These are phyloP conservation scores for Pleurotus citrinopileatus DNA, from an alignment of 768 basidiomycete genomes.

Conservation along the genomic window DNA sequence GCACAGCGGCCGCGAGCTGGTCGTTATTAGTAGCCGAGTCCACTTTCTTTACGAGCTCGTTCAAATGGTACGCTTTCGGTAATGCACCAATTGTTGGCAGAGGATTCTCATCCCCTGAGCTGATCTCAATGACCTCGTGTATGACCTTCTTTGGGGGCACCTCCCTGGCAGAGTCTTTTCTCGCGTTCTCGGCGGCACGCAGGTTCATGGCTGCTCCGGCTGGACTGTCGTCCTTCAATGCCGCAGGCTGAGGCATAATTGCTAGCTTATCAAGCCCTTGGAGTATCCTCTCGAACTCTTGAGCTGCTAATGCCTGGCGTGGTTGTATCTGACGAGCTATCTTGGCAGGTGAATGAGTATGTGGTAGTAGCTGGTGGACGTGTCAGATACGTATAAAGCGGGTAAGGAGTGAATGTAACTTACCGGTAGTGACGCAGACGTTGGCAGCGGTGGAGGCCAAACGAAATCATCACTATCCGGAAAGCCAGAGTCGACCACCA, in stretches of 20 bases:
- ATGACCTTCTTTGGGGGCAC: slow-evolving; percentile 11
- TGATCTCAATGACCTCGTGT: slow-evolving; percentile 45
- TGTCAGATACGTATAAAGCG: not conserved
- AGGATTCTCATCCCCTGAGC: slow-evolving; percentile 26
- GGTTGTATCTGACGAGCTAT: slow-evolving; percentile 13
- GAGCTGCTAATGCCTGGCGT: slow-evolving; percentile 32
- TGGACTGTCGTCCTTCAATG: slow-evolving; percentile 1
- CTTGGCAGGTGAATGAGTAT: not conserved
- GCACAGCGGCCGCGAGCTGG: slow-evolving; percentile 50
- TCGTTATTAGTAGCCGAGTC: slow-evolving; percentile 50
- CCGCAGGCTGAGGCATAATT: slow-evolving; percentile 18
- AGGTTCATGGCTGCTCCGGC: not conserved
- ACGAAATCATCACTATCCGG: slow-evolving; percentile 57
- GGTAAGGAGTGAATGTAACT: not conserved
- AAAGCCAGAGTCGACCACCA: slow-evolving; percentile 62
- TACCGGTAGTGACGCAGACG: slow-evolving; percentile 13
- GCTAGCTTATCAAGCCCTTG: slow-evolving; percentile 54
- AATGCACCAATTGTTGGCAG: not conserved
- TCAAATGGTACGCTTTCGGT: slow-evolving; percentile 53
- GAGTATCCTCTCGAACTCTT: slow-evolving; percentile 55
- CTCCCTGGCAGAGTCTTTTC: slow-evolving; percentile 19
- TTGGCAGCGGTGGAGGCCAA: slow-evolving; percentile 64
- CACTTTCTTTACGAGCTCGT: slow-evolving; percentile 41
- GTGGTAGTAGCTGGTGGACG: not conserved
- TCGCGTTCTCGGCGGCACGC: slow-evolving; percentile 20